Evolutionary conservation across 352 stramenopile genomes (phyloP), one percentile per base, ranked within the genome.

Genomic region (Pythium guiyangense): DNA sequence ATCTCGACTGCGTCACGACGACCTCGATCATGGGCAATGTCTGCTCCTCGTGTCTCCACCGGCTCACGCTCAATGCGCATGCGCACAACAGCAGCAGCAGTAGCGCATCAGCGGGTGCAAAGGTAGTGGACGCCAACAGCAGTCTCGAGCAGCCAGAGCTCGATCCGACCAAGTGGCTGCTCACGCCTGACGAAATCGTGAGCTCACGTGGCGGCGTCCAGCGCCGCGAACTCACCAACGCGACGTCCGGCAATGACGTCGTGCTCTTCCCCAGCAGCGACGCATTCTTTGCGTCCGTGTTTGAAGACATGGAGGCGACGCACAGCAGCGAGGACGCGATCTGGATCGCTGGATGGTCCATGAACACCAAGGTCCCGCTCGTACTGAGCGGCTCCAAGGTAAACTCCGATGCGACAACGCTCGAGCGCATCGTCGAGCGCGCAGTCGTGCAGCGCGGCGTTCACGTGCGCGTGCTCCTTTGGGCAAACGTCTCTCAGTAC

Each of bases 381-480:
- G 35, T 60, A 14, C 49, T 56, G 25, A 26, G 8, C 2, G 35
- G 35, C 4, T 52, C 57, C 6, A 52, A 35, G 9, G 20, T n/a
- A 9, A 15, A 40, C 3, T 17, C 43, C 2, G 44, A 49, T 4
- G 34, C 49, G 17, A 65, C 60, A 15, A 50, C 60, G 37, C 52
- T 73, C 27, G 29, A 45, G 20, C 15, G 22, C 12, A 49, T 65
- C 12, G 9, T 73, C 17, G 60, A 58, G 27, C 53, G 62, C 14
- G 66, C 59, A 1, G 64, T 73, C n/a, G 15, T 26, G 2, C 10
- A 57, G n/a, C 59, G 57, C 37, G 60, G 57, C 14, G 66, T 74
- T 22, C 57, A 74, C 22, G 60, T 67, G 34, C 67, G 58, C 34
- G 48, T 57, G 20, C 56, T 74, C 22, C 50, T 74, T 18, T 74